These are phyloP conservation scores for Paspalum vaginatum DNA, from an alignment of 176 grass and related monocot species.

Conservation along the genomic window DNA sequence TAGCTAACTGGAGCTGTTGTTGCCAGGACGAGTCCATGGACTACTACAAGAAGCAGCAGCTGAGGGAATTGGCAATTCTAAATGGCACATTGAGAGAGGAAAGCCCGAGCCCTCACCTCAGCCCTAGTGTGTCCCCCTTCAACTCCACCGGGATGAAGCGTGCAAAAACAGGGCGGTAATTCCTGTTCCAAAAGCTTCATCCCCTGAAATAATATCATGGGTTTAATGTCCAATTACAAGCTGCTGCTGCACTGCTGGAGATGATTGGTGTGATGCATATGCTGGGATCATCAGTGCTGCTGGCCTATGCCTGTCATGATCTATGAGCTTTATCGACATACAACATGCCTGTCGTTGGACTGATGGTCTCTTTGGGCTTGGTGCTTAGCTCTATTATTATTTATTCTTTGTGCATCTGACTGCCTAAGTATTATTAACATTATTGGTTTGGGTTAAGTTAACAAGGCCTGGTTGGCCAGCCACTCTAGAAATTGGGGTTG, in stretches of 20 bases:
- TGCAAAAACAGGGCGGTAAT: conserved; percentile 88
- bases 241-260: conserved; percentile 46
- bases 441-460: conserved; percentile 85
- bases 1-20: conserved; percentile 23
- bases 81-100: conserved; percentile 95
- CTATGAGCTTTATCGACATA: conserved; percentile 43
- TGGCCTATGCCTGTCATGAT: conserved; percentile 61
- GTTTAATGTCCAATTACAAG: conserved; percentile 41
- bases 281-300: conserved; percentile 51
- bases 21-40: conserved; percentile 94
- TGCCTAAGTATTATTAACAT: conserved; percentile 55
- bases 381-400: conserved; percentile 62
- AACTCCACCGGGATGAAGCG: conserved; percentile 91
- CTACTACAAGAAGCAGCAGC: conserved; percentile 96
- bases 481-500: conserved; percentile 47
- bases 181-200: not conserved
- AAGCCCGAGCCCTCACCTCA: conserved; percentile 82
- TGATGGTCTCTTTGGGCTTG: conserved; percentile 54
- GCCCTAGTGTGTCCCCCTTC: conserved; percentile 88
- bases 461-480: conserved; percentile 60
- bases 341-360: conserved; percentile 38
- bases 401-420: conserved; percentile 74
- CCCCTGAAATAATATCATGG: not conserved
- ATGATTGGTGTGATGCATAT: conserved; percentile 61
- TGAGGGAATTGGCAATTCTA: conserved; percentile 90